Evolutionary conservation across 1,284 basidiomycete species (phyloP).

Genomic region (Trichosporon sp.): DNA sequence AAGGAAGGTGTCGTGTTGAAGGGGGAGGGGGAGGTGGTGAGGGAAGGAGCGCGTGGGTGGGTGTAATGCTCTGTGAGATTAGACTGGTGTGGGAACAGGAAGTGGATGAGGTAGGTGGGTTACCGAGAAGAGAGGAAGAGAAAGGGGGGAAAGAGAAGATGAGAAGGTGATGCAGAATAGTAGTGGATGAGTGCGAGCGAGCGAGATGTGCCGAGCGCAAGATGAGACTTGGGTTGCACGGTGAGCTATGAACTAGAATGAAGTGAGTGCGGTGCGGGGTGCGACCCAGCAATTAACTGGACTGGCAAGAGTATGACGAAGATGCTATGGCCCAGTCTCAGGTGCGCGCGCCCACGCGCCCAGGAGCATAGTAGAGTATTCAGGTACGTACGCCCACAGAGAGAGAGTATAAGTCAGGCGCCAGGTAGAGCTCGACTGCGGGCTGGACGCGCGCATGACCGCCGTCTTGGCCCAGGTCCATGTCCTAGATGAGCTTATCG

Average conservation of each 20-base stretch:
- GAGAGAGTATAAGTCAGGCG: too few relatives aligned
- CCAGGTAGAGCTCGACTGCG: too few relatives aligned
- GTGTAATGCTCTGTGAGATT: neutral
- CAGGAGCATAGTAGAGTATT: too few relatives aligned
- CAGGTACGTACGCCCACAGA: too few relatives aligned
- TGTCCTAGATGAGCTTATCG: neutral
- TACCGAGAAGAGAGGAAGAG: neutral
- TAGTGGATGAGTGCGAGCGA: neutral
- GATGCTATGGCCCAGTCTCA: neutral
- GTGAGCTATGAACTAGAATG: neutral
- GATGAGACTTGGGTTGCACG: neutral
- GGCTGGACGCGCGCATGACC: too few relatives aligned
- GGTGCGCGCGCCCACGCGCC: neutral
- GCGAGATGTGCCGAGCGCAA: neutral
- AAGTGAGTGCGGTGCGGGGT: neutral
- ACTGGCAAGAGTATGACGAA: neutral
- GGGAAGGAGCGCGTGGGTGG: neutral
- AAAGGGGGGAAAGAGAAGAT: neutral
- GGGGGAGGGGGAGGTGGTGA: neutral
- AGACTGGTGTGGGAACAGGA: neutral
- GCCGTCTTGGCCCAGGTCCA: too few relatives aligned
- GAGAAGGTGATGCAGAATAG: neutral
- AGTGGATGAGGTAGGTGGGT: neutral
- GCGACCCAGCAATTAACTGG: too few relatives aligned
- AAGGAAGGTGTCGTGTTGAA: neutral